Evolutionary conservation across 2,329 filamentous ascomycete genomes (phyloP).

Genomic region (Colletotrichum destructivum): DNA sequence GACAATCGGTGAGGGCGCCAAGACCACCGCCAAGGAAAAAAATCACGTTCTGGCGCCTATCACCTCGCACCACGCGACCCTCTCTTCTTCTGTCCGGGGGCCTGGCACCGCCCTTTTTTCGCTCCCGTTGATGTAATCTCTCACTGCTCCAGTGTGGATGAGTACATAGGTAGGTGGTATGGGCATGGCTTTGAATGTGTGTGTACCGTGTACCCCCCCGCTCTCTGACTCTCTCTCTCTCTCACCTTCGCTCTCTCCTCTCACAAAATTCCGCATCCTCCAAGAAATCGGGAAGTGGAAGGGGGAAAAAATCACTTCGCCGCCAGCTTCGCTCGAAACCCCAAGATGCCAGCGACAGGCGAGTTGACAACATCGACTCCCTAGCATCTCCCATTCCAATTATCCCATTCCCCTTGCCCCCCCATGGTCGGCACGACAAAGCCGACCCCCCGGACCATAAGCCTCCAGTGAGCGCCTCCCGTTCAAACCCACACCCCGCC

Average conservation of each 20-base stretch:
- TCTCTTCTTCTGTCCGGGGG: not conserved
- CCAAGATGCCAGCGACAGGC: slow-evolving; percentile 1
- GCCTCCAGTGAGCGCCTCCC: slow-evolving; percentile 13
- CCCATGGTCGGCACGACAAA: slow-evolving; percentile 1
- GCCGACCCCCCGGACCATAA: not conserved
- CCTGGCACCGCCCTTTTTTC: slow-evolving; percentile 17
- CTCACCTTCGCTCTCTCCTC: not conserved
- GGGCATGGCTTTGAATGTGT: not conserved
- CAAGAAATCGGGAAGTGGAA: not conserved
- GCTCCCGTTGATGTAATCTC: slow-evolving; percentile 37
- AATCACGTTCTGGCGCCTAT: slow-evolving; percentile 32
- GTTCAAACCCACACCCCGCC: slow-evolving; percentile 15
- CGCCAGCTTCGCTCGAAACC: not conserved
- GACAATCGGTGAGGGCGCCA: slow-evolving; percentile 33
- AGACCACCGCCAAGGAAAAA: slow-evolving; percentile 25
- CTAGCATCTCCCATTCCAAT: not conserved
- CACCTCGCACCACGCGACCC: slow-evolving; percentile 41
- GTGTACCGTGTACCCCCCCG: not conserved
- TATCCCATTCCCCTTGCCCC: not conserved
- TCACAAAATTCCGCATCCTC: slow-evolving; percentile 1
- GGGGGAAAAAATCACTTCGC: not conserved
- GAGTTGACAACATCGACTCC: not conserved
- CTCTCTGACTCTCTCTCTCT: not conserved
- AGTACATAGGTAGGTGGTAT: not conserved
- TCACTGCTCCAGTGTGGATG: not conserved